A percentile compares a stretch with the other conserved stretches of the same genome.
phyloP scores from a whole-genome alignment of 2,329 filamentous ascomycete genomes.

The Fusarium sp. region DNA sequence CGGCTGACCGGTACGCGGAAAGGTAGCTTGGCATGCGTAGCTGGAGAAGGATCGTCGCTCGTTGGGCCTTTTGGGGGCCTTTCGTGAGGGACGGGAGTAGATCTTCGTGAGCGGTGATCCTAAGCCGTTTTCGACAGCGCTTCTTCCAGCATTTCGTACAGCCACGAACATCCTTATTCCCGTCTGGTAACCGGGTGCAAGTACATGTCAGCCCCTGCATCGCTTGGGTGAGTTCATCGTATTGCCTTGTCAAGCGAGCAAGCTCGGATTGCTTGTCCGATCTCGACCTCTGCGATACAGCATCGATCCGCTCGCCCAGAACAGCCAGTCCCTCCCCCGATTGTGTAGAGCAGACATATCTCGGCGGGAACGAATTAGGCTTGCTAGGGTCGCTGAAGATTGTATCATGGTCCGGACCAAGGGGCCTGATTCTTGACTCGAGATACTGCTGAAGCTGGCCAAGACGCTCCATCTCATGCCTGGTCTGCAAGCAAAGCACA shows the following conservation, averaged over 20 bases:
- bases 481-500: no score
- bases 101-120: conserved; percentile 34
- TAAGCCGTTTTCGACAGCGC: conserved; percentile 22
- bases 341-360: conserved; percentile 5
- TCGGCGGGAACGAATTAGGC: not conserved
- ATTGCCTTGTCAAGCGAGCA: conserved; percentile 5
- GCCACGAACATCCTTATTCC: conserved; percentile 7
- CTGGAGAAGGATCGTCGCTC: conserved; percentile 58
- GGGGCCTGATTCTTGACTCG: no score
- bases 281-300: not conserved
- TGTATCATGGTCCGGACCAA: no score
- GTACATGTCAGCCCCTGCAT: conserved; percentile 21
- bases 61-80: conserved; percentile 1
- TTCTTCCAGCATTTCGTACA: conserved; percentile 33
- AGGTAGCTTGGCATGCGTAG: conserved; percentile 59
- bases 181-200: conserved; percentile 21
- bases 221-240: conserved; percentile 19
- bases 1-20: conserved; percentile 43
- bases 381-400: no score
- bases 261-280: conserved; percentile 6
- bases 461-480: no score
- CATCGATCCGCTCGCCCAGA: conserved; percentile 4
- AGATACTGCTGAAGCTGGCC: no score
- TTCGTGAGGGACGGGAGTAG: conserved; percentile 35
- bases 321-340: not conserved